These are phyloP conservation scores for Penicillium sp. DNA, from an alignment of 2,329 filamentous ascomycete genomes.

Conservation along the genomic window DNA sequence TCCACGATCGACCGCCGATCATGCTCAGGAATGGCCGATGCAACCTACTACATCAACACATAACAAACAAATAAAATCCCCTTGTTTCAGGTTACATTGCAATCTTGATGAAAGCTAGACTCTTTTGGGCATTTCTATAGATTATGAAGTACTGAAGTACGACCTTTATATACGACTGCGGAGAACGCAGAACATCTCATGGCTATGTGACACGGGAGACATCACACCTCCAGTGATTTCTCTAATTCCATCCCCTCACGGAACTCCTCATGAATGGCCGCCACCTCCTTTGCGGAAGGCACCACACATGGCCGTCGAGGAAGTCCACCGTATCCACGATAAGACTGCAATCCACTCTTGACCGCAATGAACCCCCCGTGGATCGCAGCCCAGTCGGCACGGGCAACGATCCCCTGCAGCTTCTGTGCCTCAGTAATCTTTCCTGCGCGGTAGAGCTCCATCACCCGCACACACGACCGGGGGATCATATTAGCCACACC, in stretches of 20 bases:
- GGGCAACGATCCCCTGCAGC: conserved; percentile 75
- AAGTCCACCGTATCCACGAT: conserved; percentile 78
- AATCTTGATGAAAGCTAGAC: not conserved
- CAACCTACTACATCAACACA: not conserved
- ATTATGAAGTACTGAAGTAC: not conserved
- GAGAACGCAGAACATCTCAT: not conserved
- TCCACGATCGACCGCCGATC: conserved; percentile 16
- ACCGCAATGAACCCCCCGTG: conserved; percentile 84
- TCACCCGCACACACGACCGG: conserved; percentile 75
- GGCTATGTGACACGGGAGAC: not conserved
- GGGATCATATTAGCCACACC: conserved; percentile 85
- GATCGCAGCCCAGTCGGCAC: conserved; percentile 80
- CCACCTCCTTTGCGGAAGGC: conserved; percentile 40
- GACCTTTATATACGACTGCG: not conserved
- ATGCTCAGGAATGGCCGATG: conserved; percentile 11
- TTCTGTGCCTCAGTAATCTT: conserved; percentile 73
- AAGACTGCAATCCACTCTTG: conserved; percentile 77
- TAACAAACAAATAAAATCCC: not conserved
- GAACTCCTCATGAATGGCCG: conserved; percentile 38
- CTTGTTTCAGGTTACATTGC: conserved; percentile 9
- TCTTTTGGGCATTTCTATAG: not conserved
- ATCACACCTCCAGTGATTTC: conserved; percentile 27
- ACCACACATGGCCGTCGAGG: conserved; percentile 66
- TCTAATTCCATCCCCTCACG: conserved; percentile 43
- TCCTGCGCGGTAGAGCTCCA: conserved; percentile 72